Conservation (phyloP, 1,284 basidiomycete genomes). For the Schizophyllum amplum region DNA sequence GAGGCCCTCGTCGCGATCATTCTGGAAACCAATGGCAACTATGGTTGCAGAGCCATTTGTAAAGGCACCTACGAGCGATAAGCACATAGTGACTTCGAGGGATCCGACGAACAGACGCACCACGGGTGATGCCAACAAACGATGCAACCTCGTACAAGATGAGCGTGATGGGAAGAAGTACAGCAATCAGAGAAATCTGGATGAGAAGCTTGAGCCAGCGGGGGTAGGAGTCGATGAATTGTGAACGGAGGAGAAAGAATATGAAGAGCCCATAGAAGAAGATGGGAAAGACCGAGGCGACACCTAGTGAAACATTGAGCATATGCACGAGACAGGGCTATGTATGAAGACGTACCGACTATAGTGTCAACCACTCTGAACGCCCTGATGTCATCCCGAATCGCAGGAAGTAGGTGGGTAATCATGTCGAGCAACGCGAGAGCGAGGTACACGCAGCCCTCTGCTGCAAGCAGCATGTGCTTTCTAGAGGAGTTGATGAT, state of each 20-base stretch:
- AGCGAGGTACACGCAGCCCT: constrained; percentile 52
- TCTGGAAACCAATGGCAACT: constrained; percentile 35
- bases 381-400: constrained; percentile 27
- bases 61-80: constrained; percentile 14
- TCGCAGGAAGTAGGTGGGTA: constrained; percentile 43
- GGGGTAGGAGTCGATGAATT: constrained; percentile 48
- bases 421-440: constrained; percentile 55
- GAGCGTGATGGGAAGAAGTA: constrained; percentile 47
- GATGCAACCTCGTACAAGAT: constrained; percentile 56
- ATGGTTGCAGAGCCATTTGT: constrained; percentile 11
- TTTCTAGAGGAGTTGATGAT: constrained; percentile 24
- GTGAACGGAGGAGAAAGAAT: constrained; percentile 36
- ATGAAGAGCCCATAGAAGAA: constrained; percentile 49
- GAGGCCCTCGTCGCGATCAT: constrained; percentile 26
- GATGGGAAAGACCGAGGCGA: constrained; percentile 48
- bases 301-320: constrained; percentile 30
- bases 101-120: constrained; percentile 30
- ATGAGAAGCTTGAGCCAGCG: constrained; percentile 27
- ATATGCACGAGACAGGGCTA: constrained; percentile 5
- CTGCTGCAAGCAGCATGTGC: constrained; percentile 51
- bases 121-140: constrained; percentile 49
- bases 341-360: constrained; percentile 25
- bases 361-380: constrained; percentile 32
- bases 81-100: constrained; percentile 2
- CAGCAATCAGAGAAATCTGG: constrained; percentile 28